These are phyloP conservation scores for Aspergillus kassunensis DNA, from an alignment of 495 filamentous ascomycete species.

Conservation along the genomic window DNA sequence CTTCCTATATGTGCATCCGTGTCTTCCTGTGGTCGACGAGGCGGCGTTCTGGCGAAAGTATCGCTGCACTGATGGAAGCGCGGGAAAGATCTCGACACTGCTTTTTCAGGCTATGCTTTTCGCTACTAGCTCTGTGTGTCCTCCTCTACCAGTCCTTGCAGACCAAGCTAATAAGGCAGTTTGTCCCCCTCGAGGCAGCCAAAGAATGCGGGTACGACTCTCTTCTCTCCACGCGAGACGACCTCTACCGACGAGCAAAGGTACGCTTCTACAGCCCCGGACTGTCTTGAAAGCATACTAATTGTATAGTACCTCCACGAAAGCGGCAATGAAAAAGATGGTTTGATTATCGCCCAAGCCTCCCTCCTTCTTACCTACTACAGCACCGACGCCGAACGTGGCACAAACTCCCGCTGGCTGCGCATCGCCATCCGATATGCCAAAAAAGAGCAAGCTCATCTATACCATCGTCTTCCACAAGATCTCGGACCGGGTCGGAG, in stretches of 20 bases:
- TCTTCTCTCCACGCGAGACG: conserved; percentile 11
- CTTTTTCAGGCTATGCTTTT: conserved; percentile 18
- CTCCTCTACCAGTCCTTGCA: neutral
- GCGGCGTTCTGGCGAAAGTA: conserved; percentile 15
- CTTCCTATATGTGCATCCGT: conserved; percentile 18
- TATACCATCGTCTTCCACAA: conserved; percentile 1
- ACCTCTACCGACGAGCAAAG: conserved; percentile 15
- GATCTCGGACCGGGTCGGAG: neutral
- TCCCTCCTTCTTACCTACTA: conserved; percentile 12
- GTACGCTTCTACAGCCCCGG: conserved; percentile 4
- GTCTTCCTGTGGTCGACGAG: conserved; percentile 15
- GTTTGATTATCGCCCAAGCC: conserved; percentile 8
- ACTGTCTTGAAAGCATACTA: neutral
- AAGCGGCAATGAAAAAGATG: conserved; percentile 13
- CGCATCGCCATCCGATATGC: conserved; percentile 15
- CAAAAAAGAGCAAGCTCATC: conserved; percentile 11
- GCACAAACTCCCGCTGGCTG: conserved; percentile 15
- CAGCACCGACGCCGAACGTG: conserved; percentile 12
- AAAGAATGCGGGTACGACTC: conserved; percentile 16
- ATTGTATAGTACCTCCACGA: conserved; percentile 8
- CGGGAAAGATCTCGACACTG: conserved; percentile 7
- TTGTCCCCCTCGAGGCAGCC: conserved; percentile 14
- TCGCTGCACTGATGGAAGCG: conserved; percentile 2
- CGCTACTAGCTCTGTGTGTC: conserved; percentile 10
- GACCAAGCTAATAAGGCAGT: neutral